Conservation (phyloP, 805 yeast species). For the Millerozyma acaciae region DNA sequence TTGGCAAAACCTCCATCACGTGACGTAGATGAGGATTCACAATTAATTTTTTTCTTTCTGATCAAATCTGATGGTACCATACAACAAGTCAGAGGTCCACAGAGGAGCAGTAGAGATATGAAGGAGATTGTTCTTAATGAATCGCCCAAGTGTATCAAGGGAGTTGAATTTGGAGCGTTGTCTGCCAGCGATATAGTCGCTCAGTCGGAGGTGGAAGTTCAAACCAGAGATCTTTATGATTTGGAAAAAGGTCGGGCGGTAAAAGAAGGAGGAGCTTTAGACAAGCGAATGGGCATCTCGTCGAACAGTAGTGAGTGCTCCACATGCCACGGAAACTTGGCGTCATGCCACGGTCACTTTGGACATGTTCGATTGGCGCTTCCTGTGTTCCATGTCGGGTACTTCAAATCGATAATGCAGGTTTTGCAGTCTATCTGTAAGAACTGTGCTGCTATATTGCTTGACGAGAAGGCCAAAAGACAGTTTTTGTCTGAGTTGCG, state of each 20-base stretch:
- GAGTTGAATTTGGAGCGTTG: slow-evolving; percentile 89
- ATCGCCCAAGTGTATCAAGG: slow-evolving; percentile 87
- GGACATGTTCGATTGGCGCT: slow-evolving; percentile 91
- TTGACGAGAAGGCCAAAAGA: slow-evolving; percentile 70
- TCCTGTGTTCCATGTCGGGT: slow-evolving; percentile 97
- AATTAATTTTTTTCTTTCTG: too few relatives aligned
- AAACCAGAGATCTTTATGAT: slow-evolving; percentile 88
- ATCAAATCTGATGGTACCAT: too few relatives aligned
- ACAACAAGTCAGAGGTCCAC: too few relatives aligned
- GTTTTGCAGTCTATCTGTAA: slow-evolving; percentile 91
- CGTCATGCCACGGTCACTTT: slow-evolving; percentile 97
- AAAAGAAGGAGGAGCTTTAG: slow-evolving; percentile 81
- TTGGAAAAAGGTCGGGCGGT: slow-evolving; percentile 86
- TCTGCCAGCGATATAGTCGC: slow-evolving; percentile 87
- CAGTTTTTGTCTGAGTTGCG: slow-evolving; percentile 73
- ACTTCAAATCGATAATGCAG: slow-evolving; percentile 85
- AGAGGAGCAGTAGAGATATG: slow-evolving; percentile 25
- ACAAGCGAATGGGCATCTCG: slow-evolving; percentile 90
- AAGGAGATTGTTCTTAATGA: slow-evolving; percentile 62
- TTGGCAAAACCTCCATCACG: slow-evolving; percentile 4
- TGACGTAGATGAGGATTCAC: slow-evolving; percentile 1
- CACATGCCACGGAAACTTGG: slow-evolving; percentile 88
- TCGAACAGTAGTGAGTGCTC: slow-evolving; percentile 80
- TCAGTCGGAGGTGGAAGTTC: slow-evolving; percentile 91
- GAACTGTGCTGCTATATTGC: slow-evolving; percentile 71